Base-by-base conservation (phyloP, 2,329 filamentous ascomycete species). In the Gaeumannomyces sp. region DNA sequence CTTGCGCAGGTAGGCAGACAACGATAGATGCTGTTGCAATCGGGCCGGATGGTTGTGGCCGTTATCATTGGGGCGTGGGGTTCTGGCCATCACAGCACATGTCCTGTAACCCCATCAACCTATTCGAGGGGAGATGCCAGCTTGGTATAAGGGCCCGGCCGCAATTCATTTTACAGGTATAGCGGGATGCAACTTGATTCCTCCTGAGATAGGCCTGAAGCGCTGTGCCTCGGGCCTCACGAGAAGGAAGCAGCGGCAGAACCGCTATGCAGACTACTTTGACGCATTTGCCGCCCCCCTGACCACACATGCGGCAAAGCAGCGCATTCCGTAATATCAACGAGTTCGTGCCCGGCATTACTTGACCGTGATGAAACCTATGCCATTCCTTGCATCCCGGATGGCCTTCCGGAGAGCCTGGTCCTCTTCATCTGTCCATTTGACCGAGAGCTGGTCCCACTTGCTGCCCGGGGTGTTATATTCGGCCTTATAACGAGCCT, bases 391-490 rank as follows among this genome's bases (percentile, higher is more conserved):
- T 11, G 88, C 87, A 60, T 77, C 77, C 63, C 77, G 78, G 25
- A 83, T 83, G 0, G 87, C 87, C 71, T 76, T 80, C 71, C 79
- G 83, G 69, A 90, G 76, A 53, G 81, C 83, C 76, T 89, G 85
- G 60, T 88, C 85, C 74, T 90, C 88, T 0, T 74, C 77, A 70
- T 89, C 87, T 13, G 87, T 89, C 88, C 88, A 90, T 74, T 85
- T 82, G 65, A 90, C 85, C 69, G 80, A 85, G 50, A 90, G 76
- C 67, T 88, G 76, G 73, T 90, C 86, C 87, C 87, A 90, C 69
- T 88, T 88, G 68, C 79, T 83, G 16, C 85, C 83, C 0, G 83
- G 83, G 11, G 81, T 83, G 73, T 87, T 86, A 73, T 87, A 89
- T 74, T 90, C 87, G 69, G 80, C 81, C 72, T 83, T 85, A 78